Base-by-base conservation (phyloP, 768 basidiomycete species). In the Boletus tomentosulus region DNA sequence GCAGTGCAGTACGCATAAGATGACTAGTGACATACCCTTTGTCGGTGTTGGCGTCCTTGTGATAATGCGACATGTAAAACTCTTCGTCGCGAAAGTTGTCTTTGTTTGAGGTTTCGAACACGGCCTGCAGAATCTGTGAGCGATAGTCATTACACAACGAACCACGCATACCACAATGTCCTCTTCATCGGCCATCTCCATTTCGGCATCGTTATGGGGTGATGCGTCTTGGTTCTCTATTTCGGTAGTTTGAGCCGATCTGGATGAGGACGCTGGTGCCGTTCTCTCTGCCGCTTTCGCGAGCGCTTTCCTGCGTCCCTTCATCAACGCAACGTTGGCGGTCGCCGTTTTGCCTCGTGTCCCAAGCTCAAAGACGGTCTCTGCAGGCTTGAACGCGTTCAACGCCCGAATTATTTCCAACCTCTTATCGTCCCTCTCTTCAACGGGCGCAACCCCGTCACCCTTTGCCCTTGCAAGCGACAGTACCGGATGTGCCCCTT, bases 31-130 rank as follows among this genome's bases (percentile, higher is more conserved):
- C 79, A 53, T 67, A 93, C 94, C 95, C 95, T 73, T 91, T 92
- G 66, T 98, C 95, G 1, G 92, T 86, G 49, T 78, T 75, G 34
- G 89, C 86, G 56, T 87, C 92, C 63, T 89, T 90, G 68, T 95
- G 92, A 62, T 86, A 85, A 74, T 98, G 85, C 2, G 90, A 88
- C 82, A 98, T 85, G 71, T 94, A 98, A 64, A 92, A 96, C 35
- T 90, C 86, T 3, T 84, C 78, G 61, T 98, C 95, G 10, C 83
- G 82, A 71, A 78, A 94, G 39, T 71, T 74, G 15, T 75, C 76
- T 55, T 58, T 61, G 47, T 74, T 81, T 62, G 77, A 73, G 16
- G 73, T 76, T 24, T 85, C 79, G 57, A 92, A 91, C 12, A 86
- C 87, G 28, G 79, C 81, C 87, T 91, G 41, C 19, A 61, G 11